Base-by-base conservation (phyloP, 805 yeast species). In the Lipomyces orientalis region DNA sequence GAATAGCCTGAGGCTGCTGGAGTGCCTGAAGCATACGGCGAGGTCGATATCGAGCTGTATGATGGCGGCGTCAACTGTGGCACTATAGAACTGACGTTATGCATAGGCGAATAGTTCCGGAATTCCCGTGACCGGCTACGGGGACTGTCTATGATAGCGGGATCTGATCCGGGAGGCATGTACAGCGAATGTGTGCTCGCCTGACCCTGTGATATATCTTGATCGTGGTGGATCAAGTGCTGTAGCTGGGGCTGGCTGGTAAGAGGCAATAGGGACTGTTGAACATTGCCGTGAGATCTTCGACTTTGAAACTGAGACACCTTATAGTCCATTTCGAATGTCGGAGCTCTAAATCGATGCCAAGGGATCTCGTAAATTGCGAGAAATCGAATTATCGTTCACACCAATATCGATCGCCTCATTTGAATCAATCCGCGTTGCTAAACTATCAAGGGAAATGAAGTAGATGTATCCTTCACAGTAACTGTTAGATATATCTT, bases 21-120 rank as follows among this genome's bases (percentile, higher is more conserved):
- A 39, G 64, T 14, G 22, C 8, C 34, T 22, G 51, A 5, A 14
- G 63, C 56, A 56, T 65, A 65, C 2, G 65, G 62, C 56, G 65
- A 59, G n/a, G 58, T 12, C 31, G 66, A 55, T 29, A 35, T 16
- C 16, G 61, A 33, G 4, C 55, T 39, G 12, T 57, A 54, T 2
- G 64, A 39, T 3, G 64, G 66, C 5, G 69, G 52, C 29, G 64
- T 34, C 14, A 43, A 37, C 34, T 54, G 66, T 25, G 60, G 66
- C 61, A 37, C 49, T 2, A 58, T 19, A 8, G 69, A 64, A 31
- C 64, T 61, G 54, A 54, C 46, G 49, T 19, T 54, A 58, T 54
- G 59, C 52, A 62, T 55, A 1, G 70, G 68, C 12, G 70, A 64
- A 56, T 64, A 67, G 29, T 60, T 39, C 29, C 61, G 39, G 29